Conservation (phyloP, 345 rosid species). For the Camelina sativa region DNA sequence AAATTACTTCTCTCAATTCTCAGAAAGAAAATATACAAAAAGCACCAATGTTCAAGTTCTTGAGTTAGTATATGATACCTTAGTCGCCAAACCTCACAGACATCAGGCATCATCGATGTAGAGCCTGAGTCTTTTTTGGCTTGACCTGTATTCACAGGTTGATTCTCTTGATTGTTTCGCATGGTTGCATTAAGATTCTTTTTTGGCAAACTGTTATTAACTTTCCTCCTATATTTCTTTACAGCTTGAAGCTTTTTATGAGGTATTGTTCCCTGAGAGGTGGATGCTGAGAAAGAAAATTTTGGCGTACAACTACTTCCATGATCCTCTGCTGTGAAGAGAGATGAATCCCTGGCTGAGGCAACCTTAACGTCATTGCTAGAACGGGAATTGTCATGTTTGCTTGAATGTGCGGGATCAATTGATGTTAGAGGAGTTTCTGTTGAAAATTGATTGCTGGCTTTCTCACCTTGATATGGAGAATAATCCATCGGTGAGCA, state of each 20-base stretch:
- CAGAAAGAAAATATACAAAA: slow-evolving; percentile 21
- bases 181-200: slow-evolving; percentile 29
- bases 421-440: slow-evolving; percentile 45
- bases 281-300: slow-evolving; percentile 71
- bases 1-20: slow-evolving; percentile 19
- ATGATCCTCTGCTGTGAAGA: slow-evolving; percentile 34
- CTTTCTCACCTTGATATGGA: slow-evolving; percentile 54
- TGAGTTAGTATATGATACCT: slow-evolving; percentile 57
- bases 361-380: slow-evolving; percentile 38
- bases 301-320: slow-evolving; percentile 36
- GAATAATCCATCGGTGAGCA: slow-evolving; percentile 83
- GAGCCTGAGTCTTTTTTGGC: slow-evolving; percentile 35
- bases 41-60: slow-evolving; percentile 15
- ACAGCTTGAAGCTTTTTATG: slow-evolving; percentile 45
- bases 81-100: slow-evolving; percentile 86
- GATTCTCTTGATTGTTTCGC: slow-evolving; percentile 41
- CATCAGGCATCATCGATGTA: slow-evolving; percentile 51
- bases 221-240: slow-evolving; percentile 44
- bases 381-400: slow-evolving; percentile 33
- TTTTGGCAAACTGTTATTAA: slow-evolving; percentile 26
- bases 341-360: slow-evolving; percentile 44
- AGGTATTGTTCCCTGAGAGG: slow-evolving; percentile 44
- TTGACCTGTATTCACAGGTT: slow-evolving; percentile 39
- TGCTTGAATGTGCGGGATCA: slow-evolving; percentile 39
- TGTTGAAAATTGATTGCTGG: slow-evolving; percentile 47